Conservation (phyloP, 495 filamentous ascomycete genomes). For the Podospora appendiculata region DNA sequence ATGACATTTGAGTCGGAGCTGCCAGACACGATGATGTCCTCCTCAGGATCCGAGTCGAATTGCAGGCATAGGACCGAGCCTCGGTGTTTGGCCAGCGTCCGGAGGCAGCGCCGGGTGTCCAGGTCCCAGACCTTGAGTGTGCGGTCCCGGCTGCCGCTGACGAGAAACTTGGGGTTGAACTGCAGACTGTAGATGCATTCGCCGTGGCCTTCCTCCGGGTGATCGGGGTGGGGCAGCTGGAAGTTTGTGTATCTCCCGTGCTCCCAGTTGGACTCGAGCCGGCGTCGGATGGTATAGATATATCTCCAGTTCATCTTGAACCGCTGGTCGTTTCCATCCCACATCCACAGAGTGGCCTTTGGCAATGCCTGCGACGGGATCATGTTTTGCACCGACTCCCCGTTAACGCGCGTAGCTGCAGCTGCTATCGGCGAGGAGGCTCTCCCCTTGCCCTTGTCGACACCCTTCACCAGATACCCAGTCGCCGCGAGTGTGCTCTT, state of each 20-base stretch:
- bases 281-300: constrained; percentile 78
- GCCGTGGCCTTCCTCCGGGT: constrained; percentile 73
- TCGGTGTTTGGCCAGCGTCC: constrained; percentile 67
- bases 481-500: constrained; percentile 6
- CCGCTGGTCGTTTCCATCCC: constrained; percentile 30
- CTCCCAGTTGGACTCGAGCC: constrained; percentile 88
- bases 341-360: constrained; percentile 34
- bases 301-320: constrained; percentile 72
- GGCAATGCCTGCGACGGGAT: constrained; percentile 16
- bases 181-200: constrained; percentile 97
- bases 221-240: constrained; percentile 75
- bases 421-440: not conserved
- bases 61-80: constrained; percentile 93
- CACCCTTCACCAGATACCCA: constrained; percentile 1
- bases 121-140: constrained; percentile 89
- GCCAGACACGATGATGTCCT: constrained; percentile 88
- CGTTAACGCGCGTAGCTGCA: not conserved
- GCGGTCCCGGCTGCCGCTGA: constrained; percentile 86
- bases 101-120: constrained; percentile 65
- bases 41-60: constrained; percentile 84
- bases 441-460: constrained; percentile 28
- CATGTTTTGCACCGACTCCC: constrained; percentile 1
- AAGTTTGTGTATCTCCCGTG: constrained; percentile 76
- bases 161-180: constrained; percentile 74
- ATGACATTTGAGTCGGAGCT: constrained; percentile 88